Base-by-base conservation (phyloP, 345 rosid species). In the Gossypioides kirkii region DNA sequence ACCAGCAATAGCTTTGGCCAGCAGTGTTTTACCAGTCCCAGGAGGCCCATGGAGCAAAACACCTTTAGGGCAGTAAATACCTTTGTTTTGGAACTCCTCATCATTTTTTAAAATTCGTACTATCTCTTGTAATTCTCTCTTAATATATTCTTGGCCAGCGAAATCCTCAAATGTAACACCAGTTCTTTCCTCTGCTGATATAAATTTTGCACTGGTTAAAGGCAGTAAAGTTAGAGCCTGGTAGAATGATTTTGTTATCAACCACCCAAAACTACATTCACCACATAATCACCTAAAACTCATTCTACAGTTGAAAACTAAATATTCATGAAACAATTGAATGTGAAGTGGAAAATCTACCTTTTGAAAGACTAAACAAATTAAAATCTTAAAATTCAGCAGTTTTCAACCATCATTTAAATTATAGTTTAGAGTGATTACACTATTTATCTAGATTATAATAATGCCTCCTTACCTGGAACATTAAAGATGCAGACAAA, bases 1-100 rank as follows among this genome's bases (percentile, higher is more conserved):
- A 77, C 98, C 98, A 38, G 97, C 98, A 87, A 94, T 94, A 73
- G 98, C 98, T 86, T 91, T 94, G 68, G 98, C 98, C 72, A 94
- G 82, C 74, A 94, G 85, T 36, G 98, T 94, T 86, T 94, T 91
- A 67, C 98, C 98, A 42, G 98, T 94, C 77, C 97, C 98, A 18
- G 98, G 97, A 71, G 98, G 97, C 23, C 98, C 98, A 76, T 94
- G 92, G 62, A 94, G 96, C 72, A 94, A 93, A 56, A 94, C 97
- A 76, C 98, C 98, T 90, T 91, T 91, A 1, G 98, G 98, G 83
- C 98, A 91, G 74, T 90, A 91, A 69, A 94, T 94, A 56, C 97
- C 98, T 82, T 87, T 94, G 68, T 90, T 82, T 77, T 87, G 94
- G 79, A 87, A 94, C 82, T 90, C 98, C 73, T 94, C 98, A 41